Evolutionary conservation across 148 eudicot genomes (phyloP).

Genomic region (Arbutus unedo): DNA sequence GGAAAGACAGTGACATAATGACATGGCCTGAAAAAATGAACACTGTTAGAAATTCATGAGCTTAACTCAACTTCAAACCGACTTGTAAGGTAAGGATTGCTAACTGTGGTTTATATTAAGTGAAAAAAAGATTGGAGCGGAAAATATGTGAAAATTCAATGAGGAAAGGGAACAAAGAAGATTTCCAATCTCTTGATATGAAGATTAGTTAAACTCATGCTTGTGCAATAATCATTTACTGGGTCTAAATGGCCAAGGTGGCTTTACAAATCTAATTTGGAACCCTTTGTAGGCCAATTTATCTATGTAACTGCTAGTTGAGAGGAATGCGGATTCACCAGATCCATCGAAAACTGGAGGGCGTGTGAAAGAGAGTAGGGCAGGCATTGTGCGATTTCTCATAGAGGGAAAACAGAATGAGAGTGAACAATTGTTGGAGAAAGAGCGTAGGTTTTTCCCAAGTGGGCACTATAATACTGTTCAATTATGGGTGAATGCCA

Average conservation of each 20-base stretch:
- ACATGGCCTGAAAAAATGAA: not conserved
- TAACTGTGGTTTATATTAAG: not conserved
- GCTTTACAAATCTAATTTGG: not conserved
- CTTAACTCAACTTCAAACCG: no score
- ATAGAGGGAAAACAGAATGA: not conserved
- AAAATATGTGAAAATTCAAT: not conserved
- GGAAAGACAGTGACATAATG: not conserved
- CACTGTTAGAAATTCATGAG: not conserved
- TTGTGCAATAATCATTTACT: not conserved
- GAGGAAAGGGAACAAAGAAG: no score
- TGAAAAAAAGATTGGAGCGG: not conserved
- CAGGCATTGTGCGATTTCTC: not conserved
- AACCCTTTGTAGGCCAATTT: not conserved
- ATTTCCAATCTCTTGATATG: no score
- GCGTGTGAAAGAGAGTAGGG: not conserved
- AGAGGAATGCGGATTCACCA: not conserved
- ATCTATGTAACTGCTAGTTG: not conserved
- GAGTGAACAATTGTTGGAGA: not conserved
- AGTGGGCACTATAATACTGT: not conserved
- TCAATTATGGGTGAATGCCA: not conserved
- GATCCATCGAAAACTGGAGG: not conserved
- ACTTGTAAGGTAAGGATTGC: no score
- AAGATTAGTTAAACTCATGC: no score
- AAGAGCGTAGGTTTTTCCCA: not conserved
- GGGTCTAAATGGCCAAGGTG: not conserved